A percentile compares a stretch with the other conserved stretches of the same genome.
Conservation (phyloP, 495 filamentous ascomycete genomes). For the Penicillium dipodomyicola region DNA sequence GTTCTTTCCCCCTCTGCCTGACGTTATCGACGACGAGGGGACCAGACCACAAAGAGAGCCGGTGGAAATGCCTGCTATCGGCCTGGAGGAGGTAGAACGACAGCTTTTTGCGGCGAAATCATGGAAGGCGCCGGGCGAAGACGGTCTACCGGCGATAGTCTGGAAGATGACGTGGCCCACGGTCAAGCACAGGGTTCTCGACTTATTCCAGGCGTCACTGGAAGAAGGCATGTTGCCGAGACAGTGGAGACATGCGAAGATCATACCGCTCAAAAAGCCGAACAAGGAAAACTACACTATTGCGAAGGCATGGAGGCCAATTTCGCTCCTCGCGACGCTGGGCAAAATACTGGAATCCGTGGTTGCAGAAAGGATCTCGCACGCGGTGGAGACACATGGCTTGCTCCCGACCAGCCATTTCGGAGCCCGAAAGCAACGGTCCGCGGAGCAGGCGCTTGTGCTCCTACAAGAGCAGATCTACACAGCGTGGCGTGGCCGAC, state of each 20-base stretch:
- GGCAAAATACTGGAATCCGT: too few relatives aligned
- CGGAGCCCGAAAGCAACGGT: too few relatives aligned
- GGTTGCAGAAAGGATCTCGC: too few relatives aligned
- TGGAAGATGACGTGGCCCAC: conserved; percentile 30
- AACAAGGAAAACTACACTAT: too few relatives aligned
- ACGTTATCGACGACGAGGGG: conserved; percentile 22
- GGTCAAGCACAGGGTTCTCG: conserved; percentile 28
- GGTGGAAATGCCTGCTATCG: conserved; percentile 19
- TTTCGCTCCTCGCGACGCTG: too few relatives aligned
- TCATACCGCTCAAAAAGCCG: too few relatives aligned
- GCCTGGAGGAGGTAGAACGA: conserved; percentile 24
- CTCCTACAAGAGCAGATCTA: too few relatives aligned
- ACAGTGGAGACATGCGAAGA: too few relatives aligned
- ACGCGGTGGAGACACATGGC: too few relatives aligned
- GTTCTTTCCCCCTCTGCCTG: conserved; percentile 7
- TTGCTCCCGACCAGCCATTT: too few relatives aligned
- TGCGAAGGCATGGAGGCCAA: too few relatives aligned
- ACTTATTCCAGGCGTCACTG: conserved; percentile 21
- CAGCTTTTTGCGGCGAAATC: conserved; percentile 18
- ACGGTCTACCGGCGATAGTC: conserved; percentile 26
- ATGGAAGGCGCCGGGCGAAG: conserved; percentile 5
- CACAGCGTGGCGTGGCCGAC: conserved; percentile 1
- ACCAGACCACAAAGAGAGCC: conserved; percentile 21
- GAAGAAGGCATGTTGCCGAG: conserved; percentile 9
- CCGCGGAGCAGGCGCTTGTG: too few relatives aligned